These are phyloP conservation scores for Geotrichum ghanense DNA, from an alignment of 805 yeast species.

Conservation along the genomic window DNA sequence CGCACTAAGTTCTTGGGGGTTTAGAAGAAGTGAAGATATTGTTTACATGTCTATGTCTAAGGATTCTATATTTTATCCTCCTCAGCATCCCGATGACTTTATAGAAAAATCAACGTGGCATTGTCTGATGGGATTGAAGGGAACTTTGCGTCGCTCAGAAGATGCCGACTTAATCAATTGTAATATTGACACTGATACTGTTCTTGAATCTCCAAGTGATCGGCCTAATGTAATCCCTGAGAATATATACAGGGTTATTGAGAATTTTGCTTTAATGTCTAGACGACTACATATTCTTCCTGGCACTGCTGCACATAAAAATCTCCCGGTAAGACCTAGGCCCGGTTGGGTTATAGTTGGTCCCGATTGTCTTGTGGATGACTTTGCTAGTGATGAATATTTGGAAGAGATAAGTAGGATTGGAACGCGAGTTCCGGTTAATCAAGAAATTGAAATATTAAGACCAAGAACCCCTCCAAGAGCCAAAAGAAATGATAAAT, in stretches of 20 bases:
- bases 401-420: conserved; percentile 31
- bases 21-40: conserved; percentile 82
- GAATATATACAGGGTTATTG: conserved; percentile 69
- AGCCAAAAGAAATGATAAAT: conserved; percentile 1
- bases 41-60: conserved; percentile 67
- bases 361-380: conserved; percentile 70
- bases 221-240: conserved; percentile 46
- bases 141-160: conserved; percentile 77
- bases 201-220: conserved; percentile 41
- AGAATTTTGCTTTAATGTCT: conserved; percentile 75
- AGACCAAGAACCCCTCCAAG: conserved; percentile 72
- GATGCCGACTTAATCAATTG: conserved; percentile 84
- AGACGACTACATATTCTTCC: conserved; percentile 82
- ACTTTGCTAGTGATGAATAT: conserved; percentile 43
- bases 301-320: conserved; percentile 37
- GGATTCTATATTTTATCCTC: conserved; percentile 54
- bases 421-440: conserved; percentile 53
- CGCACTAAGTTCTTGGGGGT: conserved; percentile 42
- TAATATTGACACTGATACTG: conserved; percentile 81
- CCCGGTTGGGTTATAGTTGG: conserved; percentile 88
- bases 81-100: conserved; percentile 31
- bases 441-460: conserved; percentile 62
- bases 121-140: conserved; percentile 96
- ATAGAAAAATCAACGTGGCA: conserved; percentile 77
- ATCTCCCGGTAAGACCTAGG: conserved; percentile 51